Evolutionary conservation across 306 rosid species (phyloP).

Genomic region (Boehmeria nivea): DNA sequence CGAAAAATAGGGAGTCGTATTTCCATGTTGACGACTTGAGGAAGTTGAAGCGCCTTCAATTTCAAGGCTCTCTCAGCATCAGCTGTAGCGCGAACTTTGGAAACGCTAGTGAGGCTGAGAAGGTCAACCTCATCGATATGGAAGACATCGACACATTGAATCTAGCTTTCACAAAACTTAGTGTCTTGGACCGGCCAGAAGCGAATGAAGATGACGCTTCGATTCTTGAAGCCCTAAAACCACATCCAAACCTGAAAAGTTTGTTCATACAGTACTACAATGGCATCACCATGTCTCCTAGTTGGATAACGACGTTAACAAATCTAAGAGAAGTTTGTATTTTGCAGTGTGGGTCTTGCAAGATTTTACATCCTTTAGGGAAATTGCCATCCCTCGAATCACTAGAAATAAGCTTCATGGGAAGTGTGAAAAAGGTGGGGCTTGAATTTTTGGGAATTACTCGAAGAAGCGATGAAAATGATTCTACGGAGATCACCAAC

Average conservation of each 20-base stretch:
- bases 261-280: rapidly evolving
- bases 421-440: conserved; percentile 4
- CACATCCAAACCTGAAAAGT: neutral
- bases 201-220: too few species aligned
- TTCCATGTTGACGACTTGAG: conserved; percentile 4
- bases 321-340: neutral
- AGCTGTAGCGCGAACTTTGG: neutral
- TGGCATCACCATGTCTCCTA: neutral
- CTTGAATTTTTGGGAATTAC: conserved; percentile 5
- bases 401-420: rapidly evolving
- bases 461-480: neutral
- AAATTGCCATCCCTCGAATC: conserved; percentile 7
- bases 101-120: neutral
- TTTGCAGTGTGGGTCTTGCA: rapidly evolving
- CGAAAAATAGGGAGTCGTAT: neutral
- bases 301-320: conserved; percentile 11
- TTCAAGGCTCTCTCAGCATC: neutral
- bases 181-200: too few species aligned
- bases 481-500: too few species aligned
- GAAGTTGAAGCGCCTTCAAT: neutral
- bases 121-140: neutral
- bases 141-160: neutral
- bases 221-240: neutral
- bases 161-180: neutral
- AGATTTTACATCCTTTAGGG: conserved; percentile 6